Evolutionary conservation across 139 green algal genomes (phyloP), one percentile per base, ranked within the genome.

Genomic region (Asterochloris erici): DNA sequence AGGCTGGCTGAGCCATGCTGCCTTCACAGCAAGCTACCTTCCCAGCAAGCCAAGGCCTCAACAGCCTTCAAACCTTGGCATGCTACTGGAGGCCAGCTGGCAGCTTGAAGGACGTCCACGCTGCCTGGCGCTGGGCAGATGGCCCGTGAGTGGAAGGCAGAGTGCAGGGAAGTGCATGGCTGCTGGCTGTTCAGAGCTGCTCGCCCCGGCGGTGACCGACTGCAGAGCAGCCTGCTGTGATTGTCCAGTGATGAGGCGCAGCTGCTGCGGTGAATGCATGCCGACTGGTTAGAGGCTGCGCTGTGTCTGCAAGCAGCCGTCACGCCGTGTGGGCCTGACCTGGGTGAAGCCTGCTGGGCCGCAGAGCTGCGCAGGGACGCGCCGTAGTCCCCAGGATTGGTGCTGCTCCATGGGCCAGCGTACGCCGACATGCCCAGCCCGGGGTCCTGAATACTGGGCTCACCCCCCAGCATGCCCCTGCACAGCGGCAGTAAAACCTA

Each of bases 351-450:
- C 68, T 61, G n/a, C 23, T 13, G 13, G 23, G 23, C 76, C n/a
- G 47, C 10, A 26, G 76, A 70, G 60, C 54, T 62, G 24, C 76
- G 68, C 17, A 80, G 60, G 76, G 60, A 80, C 38, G 76, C 76
- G 24, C 60, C 60, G 69, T 80, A 80, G 76, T 80, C 76, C 11
- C 76, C 76, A 68, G 76, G 76, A 54, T 80, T 70, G 60, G 76
- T 80, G 12, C 60, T 62, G 76, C 60, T 80, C 76, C 76, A 80
- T n/a, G 68, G 47, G 21, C 60, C 76, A 13, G 68, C 14, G 10
- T 62, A 61, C 24, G 76, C 38, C 14, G 76, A 62, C 60, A 80
- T 54, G 60, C 61, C 21, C 24, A 24, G 76, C 26, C 23, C 47
- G 60, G 47, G 54, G 16, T 16, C 15, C 47, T 60, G 23, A 54